phyloP scores from a whole-genome alignment of 2,329 filamentous ascomycete genomes.

The Colletotrichum sp. region DNA sequence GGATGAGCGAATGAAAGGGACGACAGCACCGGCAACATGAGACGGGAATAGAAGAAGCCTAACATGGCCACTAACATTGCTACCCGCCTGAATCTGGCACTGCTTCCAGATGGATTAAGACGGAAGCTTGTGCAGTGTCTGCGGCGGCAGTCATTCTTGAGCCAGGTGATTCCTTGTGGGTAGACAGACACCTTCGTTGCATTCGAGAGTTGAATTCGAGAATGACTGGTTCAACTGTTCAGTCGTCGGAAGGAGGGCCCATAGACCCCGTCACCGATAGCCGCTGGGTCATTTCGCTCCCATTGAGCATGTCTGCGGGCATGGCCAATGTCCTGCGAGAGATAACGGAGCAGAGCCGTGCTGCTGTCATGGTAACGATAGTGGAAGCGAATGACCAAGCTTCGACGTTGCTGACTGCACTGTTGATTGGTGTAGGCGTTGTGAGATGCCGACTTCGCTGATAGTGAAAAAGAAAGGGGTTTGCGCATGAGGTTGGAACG shows the following conservation, averaged over 20 bases:
- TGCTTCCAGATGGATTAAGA: neutral
- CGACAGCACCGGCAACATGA: neutral
- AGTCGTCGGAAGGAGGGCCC: neutral
- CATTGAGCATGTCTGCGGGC: neutral
- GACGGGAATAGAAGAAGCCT: neutral
- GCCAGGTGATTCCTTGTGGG: neutral
- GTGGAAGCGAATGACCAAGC: neutral
- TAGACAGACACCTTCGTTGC: neutral
- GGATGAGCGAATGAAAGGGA: neutral
- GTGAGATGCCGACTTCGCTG: no score
- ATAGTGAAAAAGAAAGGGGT: neutral
- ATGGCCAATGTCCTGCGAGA: neutral
- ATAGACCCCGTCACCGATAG: neutral
- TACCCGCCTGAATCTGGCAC: neutral
- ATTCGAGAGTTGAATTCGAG: neutral
- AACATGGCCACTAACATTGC: neutral
- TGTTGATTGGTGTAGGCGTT: neutral
- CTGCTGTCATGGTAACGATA: neutral
- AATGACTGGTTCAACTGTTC: neutral
- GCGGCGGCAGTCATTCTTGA: neutral
- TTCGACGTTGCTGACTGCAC: neutral
- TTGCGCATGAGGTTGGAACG: no score
- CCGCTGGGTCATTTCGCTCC: neutral
- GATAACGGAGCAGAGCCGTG: neutral
- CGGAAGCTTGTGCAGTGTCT: neutral